Percentiles rank a stretch among this genome's conserved stretches.
These are phyloP conservation scores for Phytophthora pseudosyringae DNA, from an alignment of 352 stramenopile genomes.

Conservation along the genomic window DNA sequence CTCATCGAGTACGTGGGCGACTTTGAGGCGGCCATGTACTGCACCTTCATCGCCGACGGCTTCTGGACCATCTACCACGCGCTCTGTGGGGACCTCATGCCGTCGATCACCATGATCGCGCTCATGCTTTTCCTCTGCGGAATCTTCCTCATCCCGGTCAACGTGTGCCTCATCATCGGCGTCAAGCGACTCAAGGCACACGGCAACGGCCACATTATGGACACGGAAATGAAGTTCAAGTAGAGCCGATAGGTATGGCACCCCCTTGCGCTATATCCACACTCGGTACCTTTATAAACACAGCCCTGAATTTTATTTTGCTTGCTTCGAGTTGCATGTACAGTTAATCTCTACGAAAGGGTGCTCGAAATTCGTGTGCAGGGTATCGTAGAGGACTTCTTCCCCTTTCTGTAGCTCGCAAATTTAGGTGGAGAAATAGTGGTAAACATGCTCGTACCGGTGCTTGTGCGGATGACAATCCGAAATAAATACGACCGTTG, in stretches of 20 bases:
- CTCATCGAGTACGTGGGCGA: conserved; percentile 63
- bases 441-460: no score
- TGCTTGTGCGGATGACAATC: no score
- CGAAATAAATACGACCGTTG: no score
- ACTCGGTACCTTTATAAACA: conserved; percentile 2
- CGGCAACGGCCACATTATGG: conserved; percentile 61
- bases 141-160: conserved; percentile 72
- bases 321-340: no score
- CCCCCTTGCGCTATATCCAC: neutral
- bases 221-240: conserved; percentile 72
- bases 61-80: conserved; percentile 57
- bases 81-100: conserved; percentile 68
- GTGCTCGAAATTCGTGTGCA: no score
- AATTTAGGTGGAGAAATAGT: no score
- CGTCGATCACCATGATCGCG: conserved; percentile 75
- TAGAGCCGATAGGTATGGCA: conserved; percentile 20
- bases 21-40: conserved; percentile 70
- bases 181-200: conserved; percentile 65
- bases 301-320: neutral
- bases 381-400: no score
- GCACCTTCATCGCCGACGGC: conserved; percentile 58
- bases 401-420: no score
- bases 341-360: no score
- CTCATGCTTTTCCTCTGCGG: conserved; percentile 75
- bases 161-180: conserved; percentile 73